These are phyloP conservation scores for Malus fusca DNA, from an alignment of 306 rosid genomes.

Conservation along the genomic window DNA sequence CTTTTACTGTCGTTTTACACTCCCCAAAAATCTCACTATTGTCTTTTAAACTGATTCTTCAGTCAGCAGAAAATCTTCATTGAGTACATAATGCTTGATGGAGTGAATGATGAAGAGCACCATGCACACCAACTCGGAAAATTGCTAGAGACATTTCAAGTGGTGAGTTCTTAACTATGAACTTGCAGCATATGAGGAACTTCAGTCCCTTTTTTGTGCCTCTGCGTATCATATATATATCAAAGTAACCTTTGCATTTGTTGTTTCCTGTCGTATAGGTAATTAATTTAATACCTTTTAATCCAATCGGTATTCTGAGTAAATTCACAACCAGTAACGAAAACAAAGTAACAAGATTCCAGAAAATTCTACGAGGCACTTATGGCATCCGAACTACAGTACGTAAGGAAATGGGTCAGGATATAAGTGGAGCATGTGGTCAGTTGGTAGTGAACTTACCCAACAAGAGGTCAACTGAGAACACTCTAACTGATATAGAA, in stretches of 20 bases:
- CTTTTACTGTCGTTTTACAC: neutral
- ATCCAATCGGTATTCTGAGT: constrained; percentile 79
- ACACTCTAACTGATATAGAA: constrained; percentile 69
- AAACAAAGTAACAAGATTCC: constrained; percentile 62
- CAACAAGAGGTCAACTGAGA: constrained; percentile 40
- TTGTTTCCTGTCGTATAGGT: constrained; percentile 50
- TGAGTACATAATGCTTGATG: constrained; percentile 97
- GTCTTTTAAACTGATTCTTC: neutral
- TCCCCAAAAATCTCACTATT: constrained; percentile 8
- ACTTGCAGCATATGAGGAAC: neutral
- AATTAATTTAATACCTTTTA: constrained; percentile 91
- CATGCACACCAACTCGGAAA: constrained; percentile 88
- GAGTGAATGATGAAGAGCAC: constrained; percentile 84
- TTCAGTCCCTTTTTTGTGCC: neutral
- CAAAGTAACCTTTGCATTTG: neutral
- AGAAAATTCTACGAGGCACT: constrained; percentile 69
- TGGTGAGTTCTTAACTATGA: constrained; percentile 44
- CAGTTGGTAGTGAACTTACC: constrained; percentile 72
- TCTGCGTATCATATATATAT: neutral
- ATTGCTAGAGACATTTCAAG: constrained; percentile 73
- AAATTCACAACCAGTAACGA: constrained; percentile 61
- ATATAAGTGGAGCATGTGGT: constrained; percentile 98
- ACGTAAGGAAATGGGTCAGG: constrained; percentile 93
- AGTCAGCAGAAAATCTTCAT: constrained; percentile 89
- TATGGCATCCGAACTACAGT: constrained; percentile 77